phyloP scores from a whole-genome alignment of 345 rosid genomes.

The Nephelium lappaceum region DNA sequence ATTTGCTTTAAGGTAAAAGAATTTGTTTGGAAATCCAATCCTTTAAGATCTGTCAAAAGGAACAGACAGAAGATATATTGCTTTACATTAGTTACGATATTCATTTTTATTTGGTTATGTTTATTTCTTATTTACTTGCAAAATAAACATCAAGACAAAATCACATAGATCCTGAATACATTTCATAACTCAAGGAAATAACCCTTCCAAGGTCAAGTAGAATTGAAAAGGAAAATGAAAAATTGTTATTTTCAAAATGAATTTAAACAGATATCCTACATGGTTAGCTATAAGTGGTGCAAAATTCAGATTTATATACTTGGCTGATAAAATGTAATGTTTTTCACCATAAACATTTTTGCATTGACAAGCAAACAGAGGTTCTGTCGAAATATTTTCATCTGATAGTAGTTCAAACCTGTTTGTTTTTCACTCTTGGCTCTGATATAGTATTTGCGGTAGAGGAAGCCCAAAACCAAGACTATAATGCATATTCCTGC shows the following conservation, averaged over 20 bases:
- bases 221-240: background rate
- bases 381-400: background rate
- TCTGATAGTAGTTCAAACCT: conserved; percentile 26
- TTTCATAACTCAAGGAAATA: background rate
- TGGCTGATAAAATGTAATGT: background rate
- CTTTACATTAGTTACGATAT: background rate
- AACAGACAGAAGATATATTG: background rate
- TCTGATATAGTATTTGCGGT: conserved; percentile 38
- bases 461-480: conserved; percentile 26
- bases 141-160: background rate
- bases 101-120: background rate
- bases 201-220: background rate
- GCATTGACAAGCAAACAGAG: background rate
- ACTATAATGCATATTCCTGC: conserved; percentile 29
- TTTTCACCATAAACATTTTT: background rate
- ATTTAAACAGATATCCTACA: no score
- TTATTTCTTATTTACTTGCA: background rate
- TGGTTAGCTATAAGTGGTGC: background rate
- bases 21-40: conserved; percentile 43
- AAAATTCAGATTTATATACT: no score
- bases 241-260: background rate
- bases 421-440: conserved; percentile 14
- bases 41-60: conserved; percentile 21
- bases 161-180: background rate
- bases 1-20: conserved; percentile 40